Evolutionary conservation across 2,329 filamentous ascomycete species (phyloP).

Genomic region (Aspergillus quadrilineatus): DNA sequence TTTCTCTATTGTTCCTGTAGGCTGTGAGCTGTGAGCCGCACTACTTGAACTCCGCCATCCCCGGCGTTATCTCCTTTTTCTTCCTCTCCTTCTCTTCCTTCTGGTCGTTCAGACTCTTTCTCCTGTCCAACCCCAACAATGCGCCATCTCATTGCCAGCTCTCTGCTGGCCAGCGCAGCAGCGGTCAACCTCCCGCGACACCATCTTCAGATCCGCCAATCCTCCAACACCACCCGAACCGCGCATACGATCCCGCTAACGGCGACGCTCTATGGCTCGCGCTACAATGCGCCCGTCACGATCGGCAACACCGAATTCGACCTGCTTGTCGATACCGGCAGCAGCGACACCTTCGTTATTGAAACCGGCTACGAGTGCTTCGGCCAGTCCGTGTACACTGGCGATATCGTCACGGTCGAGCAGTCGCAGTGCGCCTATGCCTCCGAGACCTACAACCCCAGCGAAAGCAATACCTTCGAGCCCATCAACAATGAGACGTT

Average conservation of each 20-base stretch:
- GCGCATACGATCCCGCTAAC: not conserved
- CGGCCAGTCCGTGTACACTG: not conserved
- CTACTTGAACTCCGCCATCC: not conserved
- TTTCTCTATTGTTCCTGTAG: not conserved
- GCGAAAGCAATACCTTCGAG: conserved; percentile 13
- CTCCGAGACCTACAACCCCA: conserved; percentile 15
- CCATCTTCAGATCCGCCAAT: not conserved
- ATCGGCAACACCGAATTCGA: conserved; percentile 34
- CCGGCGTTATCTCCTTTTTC: not conserved
- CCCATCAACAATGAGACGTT: conserved; percentile 25
- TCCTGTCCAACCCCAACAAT: not conserved
- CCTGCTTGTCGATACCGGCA: conserved; percentile 49
- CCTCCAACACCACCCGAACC: not conserved
- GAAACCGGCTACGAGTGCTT: conserved; percentile 34
- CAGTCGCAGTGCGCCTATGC: conserved; percentile 19
- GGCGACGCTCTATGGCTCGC: not conserved
- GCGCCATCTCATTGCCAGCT: not conserved
- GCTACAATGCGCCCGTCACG: conserved; percentile 8
- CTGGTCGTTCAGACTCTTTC: no score
- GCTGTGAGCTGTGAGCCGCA: no score
- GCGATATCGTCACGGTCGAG: not conserved
- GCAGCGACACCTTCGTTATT: conserved; percentile 49
- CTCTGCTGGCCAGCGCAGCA: not conserved
- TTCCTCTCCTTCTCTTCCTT: not conserved
- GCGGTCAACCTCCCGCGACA: not conserved